Percentiles rank a stretch among this genome's conserved stretches.
Evolutionary conservation across 2,329 filamentous ascomycete genomes (phyloP).

Genomic region (Emmonsiellopsis sp.): DNA sequence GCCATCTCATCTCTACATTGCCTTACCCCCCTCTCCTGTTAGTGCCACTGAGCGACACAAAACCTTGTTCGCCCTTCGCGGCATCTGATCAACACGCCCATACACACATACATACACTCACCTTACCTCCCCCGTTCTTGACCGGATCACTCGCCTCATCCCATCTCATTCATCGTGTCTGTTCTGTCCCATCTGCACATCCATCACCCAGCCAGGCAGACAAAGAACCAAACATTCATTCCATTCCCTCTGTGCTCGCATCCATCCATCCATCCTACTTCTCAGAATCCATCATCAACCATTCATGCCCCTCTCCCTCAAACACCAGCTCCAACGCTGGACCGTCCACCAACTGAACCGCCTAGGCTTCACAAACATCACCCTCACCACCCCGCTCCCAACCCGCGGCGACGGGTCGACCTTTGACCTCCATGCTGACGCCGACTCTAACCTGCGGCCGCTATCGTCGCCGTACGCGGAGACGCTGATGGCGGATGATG

Average conservation of each 20-base stretch:
- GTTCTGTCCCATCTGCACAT: too few species aligned
- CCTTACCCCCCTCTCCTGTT: neutral
- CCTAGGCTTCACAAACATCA: neutral
- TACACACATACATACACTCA: neutral
- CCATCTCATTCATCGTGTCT: neutral
- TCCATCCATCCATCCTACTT: neutral
- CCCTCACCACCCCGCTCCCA: neutral
- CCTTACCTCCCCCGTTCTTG: neutral
- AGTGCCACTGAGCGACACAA: neutral
- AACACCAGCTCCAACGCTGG: constrained; percentile 3
- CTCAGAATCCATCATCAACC: neutral
- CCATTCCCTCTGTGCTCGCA: neutral
- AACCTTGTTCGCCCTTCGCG: neutral
- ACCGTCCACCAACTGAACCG: neutral
- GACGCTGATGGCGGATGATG: too few species aligned
- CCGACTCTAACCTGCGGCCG: neutral
- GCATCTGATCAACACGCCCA: neutral
- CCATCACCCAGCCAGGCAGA: too few species aligned
- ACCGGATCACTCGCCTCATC: neutral
- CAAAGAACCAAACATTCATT: neutral
- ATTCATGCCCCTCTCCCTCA: neutral
- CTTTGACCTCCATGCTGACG: neutral
- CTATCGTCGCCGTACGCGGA: too few species aligned
- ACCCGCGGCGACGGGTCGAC: neutral
- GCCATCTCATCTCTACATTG: too few species aligned